Conservation (phyloP, 352 stramenopile species). For the Pythium myriotylum region DNA sequence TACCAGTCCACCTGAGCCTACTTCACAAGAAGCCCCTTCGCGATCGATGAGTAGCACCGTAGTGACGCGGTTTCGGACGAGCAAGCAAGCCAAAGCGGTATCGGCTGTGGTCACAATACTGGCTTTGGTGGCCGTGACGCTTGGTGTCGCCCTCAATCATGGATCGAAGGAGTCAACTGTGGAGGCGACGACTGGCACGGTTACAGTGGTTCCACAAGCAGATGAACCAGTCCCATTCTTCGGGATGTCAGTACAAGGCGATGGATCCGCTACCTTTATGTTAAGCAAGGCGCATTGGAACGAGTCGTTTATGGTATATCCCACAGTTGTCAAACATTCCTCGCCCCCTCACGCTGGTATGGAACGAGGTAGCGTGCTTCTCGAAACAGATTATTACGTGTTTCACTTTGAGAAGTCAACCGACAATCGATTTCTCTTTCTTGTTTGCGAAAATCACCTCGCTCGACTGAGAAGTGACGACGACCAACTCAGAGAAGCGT, state of each 20-base stretch:
- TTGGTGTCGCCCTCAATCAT: constrained; percentile 11
- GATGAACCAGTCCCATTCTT: constrained; percentile 38
- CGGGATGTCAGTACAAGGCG: constrained; percentile 37
- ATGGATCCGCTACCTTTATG: constrained; percentile 43
- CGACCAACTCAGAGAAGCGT: constrained; percentile 55
- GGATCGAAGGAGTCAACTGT: neutral
- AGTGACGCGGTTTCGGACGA: constrained; percentile 3
- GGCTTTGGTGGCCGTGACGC: constrained; percentile 9
- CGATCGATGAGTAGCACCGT: neutral
- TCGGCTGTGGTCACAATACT: constrained; percentile 11
- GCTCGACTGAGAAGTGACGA: constrained; percentile 35
- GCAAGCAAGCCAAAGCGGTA: constrained; percentile 16
- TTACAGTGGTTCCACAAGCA: constrained; percentile 21
- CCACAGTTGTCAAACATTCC: constrained; percentile 62
- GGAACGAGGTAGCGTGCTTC: constrained; percentile 56
- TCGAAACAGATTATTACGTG: constrained; percentile 61
- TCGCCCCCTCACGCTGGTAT: constrained; percentile 39
- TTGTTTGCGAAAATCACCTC: constrained; percentile 66
- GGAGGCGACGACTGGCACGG: constrained; percentile 19
- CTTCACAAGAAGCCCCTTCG: too few species aligned
- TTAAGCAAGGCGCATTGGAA: constrained; percentile 64
- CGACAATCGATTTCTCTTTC: constrained; percentile 38
- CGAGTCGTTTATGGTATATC: constrained; percentile 70
- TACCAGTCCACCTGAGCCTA: too few species aligned
- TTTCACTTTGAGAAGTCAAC: constrained; percentile 69